Percentiles rank a stretch among this genome's conserved stretches.
These are phyloP conservation scores for Fraxinus xanthoxyloides DNA, from an alignment of 305 asterid genomes.

Conservation along the genomic window DNA sequence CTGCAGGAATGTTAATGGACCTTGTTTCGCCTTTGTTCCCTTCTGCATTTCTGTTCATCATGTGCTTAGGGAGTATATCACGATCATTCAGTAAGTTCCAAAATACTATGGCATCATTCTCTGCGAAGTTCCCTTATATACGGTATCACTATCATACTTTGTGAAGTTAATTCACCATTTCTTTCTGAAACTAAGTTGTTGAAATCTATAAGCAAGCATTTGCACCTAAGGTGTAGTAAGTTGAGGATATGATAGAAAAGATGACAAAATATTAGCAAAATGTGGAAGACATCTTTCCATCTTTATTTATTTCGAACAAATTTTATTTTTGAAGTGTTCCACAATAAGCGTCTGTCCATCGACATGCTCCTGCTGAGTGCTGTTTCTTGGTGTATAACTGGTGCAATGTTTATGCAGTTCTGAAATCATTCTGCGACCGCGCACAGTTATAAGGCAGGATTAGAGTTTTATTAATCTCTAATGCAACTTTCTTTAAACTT, in stretches of 20 bases:
- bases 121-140: neutral
- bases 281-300: neutral
- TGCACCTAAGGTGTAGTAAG: neutral
- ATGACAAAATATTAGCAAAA: neutral
- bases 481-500: neutral
- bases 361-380: neutral
- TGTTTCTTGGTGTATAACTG: neutral
- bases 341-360: neutral
- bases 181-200: neutral
- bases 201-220: neutral
- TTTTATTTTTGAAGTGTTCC: neutral
- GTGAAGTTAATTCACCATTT: neutral
- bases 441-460: neutral
- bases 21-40: slow-evolving; percentile 91
- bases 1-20: slow-evolving; percentile 98
- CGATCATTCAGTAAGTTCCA: slow-evolving; percentile 92
- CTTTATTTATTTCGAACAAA: neutral
- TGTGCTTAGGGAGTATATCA: slow-evolving; percentile 94
- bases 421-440: neutral
- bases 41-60: slow-evolving; percentile 74
- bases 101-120: neutral
- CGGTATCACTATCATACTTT: neutral
- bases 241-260: neutral
- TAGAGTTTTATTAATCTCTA: neutral
- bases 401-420: neutral